Evolutionary conservation across 768 basidiomycete genomes (phyloP).

Genomic region (Boletus edulis): DNA sequence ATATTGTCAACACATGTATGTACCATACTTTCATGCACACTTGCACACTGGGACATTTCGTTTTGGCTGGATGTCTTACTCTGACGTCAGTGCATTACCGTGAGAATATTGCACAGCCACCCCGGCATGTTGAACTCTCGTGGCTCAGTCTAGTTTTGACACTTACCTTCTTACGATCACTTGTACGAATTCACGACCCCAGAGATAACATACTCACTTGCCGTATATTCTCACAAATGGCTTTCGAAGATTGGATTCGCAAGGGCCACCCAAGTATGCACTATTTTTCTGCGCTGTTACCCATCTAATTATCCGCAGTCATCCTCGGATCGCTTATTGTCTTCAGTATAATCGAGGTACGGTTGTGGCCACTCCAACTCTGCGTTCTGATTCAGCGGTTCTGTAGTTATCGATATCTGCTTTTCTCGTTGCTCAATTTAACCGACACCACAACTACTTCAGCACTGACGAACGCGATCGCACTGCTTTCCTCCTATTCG

Average conservation of each 20-base stretch:
- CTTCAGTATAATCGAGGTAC: slow-evolving; percentile 65
- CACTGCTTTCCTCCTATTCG: slow-evolving; percentile 65
- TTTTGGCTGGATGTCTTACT: neutral
- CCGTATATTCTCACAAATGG: slow-evolving; percentile 27
- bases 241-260: slow-evolving; percentile 40
- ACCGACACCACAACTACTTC: slow-evolving; percentile 51
- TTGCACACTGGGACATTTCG: slow-evolving; percentile 6
- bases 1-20: slow-evolving; percentile 14
- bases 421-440: slow-evolving; percentile 66
- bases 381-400: neutral
- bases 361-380: slow-evolving; percentile 3
- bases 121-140: slow-evolving; percentile 20
- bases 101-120: slow-evolving; percentile 25
- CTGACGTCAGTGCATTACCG: slow-evolving; percentile 21
- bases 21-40: slow-evolving; percentile 17
- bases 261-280: slow-evolving; percentile 56
- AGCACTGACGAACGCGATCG: slow-evolving; percentile 53
- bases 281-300: neutral
- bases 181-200: slow-evolving; percentile 29
- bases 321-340: slow-evolving; percentile 50
- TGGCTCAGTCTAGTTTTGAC: slow-evolving; percentile 7
- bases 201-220: slow-evolving; percentile 14
- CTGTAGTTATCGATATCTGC: slow-evolving; percentile 65
- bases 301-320: slow-evolving; percentile 38
- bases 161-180: slow-evolving; percentile 15